phyloP scores from a whole-genome alignment of 2,329 filamentous ascomycete species.

The Aspergillus pseudoglaucus region DNA sequence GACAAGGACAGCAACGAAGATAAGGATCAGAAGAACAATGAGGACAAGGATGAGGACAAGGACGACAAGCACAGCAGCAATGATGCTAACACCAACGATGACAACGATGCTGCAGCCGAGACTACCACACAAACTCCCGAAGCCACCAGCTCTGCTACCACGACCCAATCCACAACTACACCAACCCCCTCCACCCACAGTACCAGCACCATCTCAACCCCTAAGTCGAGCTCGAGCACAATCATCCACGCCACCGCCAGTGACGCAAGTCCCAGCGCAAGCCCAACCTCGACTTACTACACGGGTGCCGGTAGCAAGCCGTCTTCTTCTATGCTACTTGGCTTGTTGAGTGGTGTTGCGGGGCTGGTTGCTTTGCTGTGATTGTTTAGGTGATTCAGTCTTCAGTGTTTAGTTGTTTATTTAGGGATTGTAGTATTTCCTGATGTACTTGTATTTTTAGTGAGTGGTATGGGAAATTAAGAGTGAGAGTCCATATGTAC shows the following conservation, averaged over 20 bases:
- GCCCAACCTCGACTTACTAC: neutral
- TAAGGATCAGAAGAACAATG: neutral
- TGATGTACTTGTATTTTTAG: neutral
- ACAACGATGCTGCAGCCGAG: neutral
- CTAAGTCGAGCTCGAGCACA: neutral
- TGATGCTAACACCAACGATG: neutral
- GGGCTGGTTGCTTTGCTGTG: constrained; percentile 24
- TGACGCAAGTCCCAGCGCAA: neutral
- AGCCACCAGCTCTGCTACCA: neutral
- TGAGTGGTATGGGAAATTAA: neutral
- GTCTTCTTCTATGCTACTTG: constrained; percentile 15
- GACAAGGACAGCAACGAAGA: neutral
- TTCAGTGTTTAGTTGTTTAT: neutral
- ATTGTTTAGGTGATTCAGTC: neutral
- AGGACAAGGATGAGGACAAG: neutral
- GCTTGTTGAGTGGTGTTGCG: constrained; percentile 21
- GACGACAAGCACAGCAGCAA: neutral
- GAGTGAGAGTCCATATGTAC: neutral
- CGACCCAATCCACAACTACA: too few species aligned
- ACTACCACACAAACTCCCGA: neutral
- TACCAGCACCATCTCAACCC: neutral
- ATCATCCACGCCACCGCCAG: neutral
- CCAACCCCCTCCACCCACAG: neutral
- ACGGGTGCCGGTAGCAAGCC: constrained; percentile 15
- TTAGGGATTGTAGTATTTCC: neutral